A percentile compares a stretch with the other conserved stretches of the same genome.
Conservation (phyloP, 495 filamentous ascomycete species). For the Rusavskia elegans region DNA sequence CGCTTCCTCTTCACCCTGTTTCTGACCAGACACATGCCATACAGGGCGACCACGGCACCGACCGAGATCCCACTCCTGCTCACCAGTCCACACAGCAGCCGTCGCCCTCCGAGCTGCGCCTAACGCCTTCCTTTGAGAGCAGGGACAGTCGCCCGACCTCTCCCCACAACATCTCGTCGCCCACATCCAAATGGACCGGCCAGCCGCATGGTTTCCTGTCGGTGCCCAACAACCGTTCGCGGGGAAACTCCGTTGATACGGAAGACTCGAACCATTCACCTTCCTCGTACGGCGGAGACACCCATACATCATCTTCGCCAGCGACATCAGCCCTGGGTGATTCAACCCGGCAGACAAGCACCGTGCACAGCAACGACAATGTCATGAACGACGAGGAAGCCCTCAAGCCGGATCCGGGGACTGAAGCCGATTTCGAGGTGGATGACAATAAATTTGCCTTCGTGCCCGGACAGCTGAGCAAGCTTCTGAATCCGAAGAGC, state of each 20-base stretch:
- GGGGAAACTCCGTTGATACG: constrained; percentile 50
- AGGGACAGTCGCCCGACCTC: constrained; percentile 71
- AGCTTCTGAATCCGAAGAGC: constrained; percentile 69
- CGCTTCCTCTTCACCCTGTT: constrained; percentile 9
- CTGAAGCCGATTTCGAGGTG: constrained; percentile 55
- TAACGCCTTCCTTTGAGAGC: constrained; percentile 52
- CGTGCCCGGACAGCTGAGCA: constrained; percentile 63
- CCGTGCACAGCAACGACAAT: constrained; percentile 22
- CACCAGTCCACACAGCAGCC: constrained; percentile 6
- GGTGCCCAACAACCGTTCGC: constrained; percentile 43
- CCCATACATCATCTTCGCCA: constrained; percentile 19
- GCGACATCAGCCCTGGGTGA: constrained; percentile 6
- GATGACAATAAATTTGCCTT: constrained; percentile 71
- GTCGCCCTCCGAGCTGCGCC: constrained; percentile 44
- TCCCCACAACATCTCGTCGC: constrained; percentile 76
- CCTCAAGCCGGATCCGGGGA: constrained; percentile 51
- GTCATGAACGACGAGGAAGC: constrained; percentile 41
- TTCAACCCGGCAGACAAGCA: constrained; percentile 19
- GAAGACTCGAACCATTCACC: constrained; percentile 34
- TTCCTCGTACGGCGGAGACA: constrained; percentile 36
- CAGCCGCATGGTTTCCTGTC: constrained; percentile 41
- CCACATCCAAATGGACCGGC: constrained; percentile 33
- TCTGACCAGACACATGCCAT: constrained; percentile 12
- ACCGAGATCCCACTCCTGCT: constrained; percentile 6
- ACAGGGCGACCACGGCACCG: constrained; percentile 17